A percentile compares a stretch with the other conserved stretches of the same genome.
phyloP scores from a whole-genome alignment of 768 basidiomycete genomes.

The Pisolithus microcarpus region DNA sequence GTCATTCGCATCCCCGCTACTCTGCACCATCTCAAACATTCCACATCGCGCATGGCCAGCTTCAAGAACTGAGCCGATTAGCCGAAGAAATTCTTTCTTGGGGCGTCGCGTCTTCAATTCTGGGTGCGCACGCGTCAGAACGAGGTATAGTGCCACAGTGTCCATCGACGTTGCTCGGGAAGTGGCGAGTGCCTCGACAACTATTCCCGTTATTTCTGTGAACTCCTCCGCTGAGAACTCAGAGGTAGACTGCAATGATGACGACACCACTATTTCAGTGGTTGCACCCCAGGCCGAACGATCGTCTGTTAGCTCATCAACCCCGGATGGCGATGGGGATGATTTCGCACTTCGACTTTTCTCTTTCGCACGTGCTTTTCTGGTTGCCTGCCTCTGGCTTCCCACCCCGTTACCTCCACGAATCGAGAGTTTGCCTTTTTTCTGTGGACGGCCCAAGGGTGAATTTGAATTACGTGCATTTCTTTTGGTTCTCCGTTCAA shows the following conservation, averaged over 20 bases:
- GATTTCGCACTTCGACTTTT: neutral
- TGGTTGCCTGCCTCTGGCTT: neutral
- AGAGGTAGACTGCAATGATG: neutral
- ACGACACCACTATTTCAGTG: neutral
- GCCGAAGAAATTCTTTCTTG: slow-evolving; percentile 39
- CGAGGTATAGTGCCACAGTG: slow-evolving; percentile 43
- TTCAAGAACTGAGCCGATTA: slow-evolving; percentile 46
- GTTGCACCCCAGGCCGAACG: neutral
- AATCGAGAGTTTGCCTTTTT: slow-evolving; percentile 14
- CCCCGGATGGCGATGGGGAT: neutral
- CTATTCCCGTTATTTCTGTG: slow-evolving; percentile 51
- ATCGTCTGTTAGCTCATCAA: neutral
- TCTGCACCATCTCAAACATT: slow-evolving; percentile 68
- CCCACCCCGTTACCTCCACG: neutral
- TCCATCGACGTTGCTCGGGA: slow-evolving; percentile 65
- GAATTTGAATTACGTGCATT: neutral
- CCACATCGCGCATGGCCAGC: slow-evolving; percentile 40
- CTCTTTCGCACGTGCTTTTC: neutral
- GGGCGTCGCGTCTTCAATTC: slow-evolving; percentile 32
- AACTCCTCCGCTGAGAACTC: neutral
- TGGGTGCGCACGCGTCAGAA: slow-evolving; percentile 48
- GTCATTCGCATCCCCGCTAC: slow-evolving; percentile 50
- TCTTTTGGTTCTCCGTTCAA: neutral
- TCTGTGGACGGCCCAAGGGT: slow-evolving; percentile 12
- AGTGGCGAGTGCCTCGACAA: slow-evolving; percentile 65